Evolutionary conservation across 2,329 filamentous ascomycete genomes (phyloP).

Genomic region (Fusarium heterosporum): DNA sequence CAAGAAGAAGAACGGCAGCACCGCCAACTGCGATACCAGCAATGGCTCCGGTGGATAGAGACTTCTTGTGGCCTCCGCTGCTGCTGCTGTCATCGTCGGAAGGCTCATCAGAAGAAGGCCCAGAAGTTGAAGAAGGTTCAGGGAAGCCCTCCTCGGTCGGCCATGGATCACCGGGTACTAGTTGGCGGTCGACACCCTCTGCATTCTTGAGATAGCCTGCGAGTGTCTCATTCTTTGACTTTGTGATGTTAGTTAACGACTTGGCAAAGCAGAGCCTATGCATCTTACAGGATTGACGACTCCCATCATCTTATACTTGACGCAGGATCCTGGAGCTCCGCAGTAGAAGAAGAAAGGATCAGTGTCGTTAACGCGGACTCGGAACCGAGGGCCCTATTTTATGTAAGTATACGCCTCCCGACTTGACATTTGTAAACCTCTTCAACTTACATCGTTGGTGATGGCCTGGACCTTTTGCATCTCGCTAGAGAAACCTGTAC

Average conservation of each 20-base stretch:
- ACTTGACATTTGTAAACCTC: background rate
- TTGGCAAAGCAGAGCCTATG: background rate
- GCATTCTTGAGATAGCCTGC: slow-evolving; percentile 61
- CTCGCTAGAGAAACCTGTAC: slow-evolving; percentile 66
- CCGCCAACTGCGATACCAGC: slow-evolving; percentile 69
- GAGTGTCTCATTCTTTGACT: slow-evolving; percentile 61
- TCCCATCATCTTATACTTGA: slow-evolving; percentile 76
- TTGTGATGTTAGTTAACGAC: slow-evolving; percentile 34
- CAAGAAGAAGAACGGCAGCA: slow-evolving; percentile 58
- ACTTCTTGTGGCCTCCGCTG: slow-evolving; percentile 3
- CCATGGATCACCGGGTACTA: slow-evolving; percentile 67
- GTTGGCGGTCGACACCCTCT: slow-evolving; percentile 61
- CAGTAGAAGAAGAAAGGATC: slow-evolving; percentile 78
- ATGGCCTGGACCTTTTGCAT: slow-evolving; percentile 60
- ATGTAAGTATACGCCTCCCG: slow-evolving; percentile 6
- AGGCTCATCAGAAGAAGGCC: slow-evolving; percentile 7
- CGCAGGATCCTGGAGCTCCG: slow-evolving; percentile 74
- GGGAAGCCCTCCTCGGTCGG: slow-evolving; percentile 60
- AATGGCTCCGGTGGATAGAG: slow-evolving; percentile 61
- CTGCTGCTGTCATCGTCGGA: slow-evolving; percentile 8
- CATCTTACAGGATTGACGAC: slow-evolving; percentile 75
- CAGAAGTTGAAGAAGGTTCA: slow-evolving; percentile 21
- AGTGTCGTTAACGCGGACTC: slow-evolving; percentile 67
- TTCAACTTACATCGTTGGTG: slow-evolving; percentile 56
- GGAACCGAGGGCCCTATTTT: slow-evolving; percentile 56